Evolutionary conservation across 345 rosid genomes (phyloP), one percentile per base, ranked within the genome.

Genomic region (Passiflora organensis): DNA sequence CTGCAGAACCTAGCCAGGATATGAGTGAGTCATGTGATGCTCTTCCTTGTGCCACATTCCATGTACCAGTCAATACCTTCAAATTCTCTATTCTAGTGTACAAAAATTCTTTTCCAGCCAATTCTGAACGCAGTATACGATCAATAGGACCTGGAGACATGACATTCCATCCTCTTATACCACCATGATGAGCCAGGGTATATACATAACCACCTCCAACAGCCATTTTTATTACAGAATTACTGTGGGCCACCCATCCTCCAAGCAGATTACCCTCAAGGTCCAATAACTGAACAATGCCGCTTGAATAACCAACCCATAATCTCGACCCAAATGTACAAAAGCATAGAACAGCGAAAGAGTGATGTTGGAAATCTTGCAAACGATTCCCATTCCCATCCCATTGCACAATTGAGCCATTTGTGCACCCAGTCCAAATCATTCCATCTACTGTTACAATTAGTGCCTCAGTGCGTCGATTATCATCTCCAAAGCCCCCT

Each of bases 11-110:
- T 11, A 93, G 58, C 99, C 99, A 89, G 21, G 89, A 77, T 72
- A 70, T 60, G 58, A 89, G 91, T 10, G 96, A 78, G 44, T 81
- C 91, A 4, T 64, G 84, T 46, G 91, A 66, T 56, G 87, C 87
- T 63, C 87, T 76, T 65, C 91, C 99, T 76, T 93, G 89, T 50
- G 97, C 99, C 58, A 93, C 99, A 80, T 93, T 93, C 99, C 99
- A 93, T 0, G 99, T 84, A 37, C 94, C 99, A 48, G 86, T 51
- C 56, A 89, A 65, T 49, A 93, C 70, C 54, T 79, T 86, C 61
- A 89, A 48, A 56, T 75, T 75, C 64, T 76, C 82, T 60, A 70
- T 80, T 54, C 79, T 78, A 1, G 82, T 74, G 60, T 89, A 93
- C 34, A 53, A 34, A 6, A 56, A 42, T 60, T 81, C 99, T 59